Base-by-base conservation (phyloP, 2,329 filamentous ascomycete genomes). In the Dothiorella sarmentorum region DNA sequence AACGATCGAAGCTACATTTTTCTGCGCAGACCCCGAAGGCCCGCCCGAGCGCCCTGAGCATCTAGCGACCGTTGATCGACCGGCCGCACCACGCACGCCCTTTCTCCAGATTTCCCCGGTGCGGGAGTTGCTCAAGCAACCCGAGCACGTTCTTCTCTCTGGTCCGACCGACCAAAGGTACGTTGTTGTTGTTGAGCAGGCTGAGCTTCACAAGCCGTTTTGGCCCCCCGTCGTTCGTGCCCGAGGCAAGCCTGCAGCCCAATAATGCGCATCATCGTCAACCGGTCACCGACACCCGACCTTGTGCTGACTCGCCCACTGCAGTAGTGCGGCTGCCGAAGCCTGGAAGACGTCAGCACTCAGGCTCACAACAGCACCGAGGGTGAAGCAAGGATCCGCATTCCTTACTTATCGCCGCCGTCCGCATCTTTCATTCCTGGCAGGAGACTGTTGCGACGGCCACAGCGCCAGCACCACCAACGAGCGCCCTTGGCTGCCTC, bases 241-340 rank as follows among this genome's bases (percentile, higher is more conserved):
- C 55, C 55, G 55, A 58, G 43, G 55, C 15, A 20, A 15, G 43
- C 24, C 40, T 31, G 55, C 42, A 47, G 55, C 42, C 55, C 55
- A 58, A 58, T 58, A 33, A 58, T 58, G 42, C 55, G 43, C 55
- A 58, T 58, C 49, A 53, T 53, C 24, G 22, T 18, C 24, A 29
- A 58, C 55, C 55, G 55, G 55, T 58, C 43, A 57, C 44, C 31
- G 29, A 38, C 42, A 20, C 29, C 24, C 26, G 29, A 22, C n/a
- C n/a, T n/a, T n/a, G n/a, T 40, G 55, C 55, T 58, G 55, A 58
- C 55, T 47, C 49, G 55, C 43, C 49, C 43, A 58, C 55, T 58
- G 55, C 55, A 58, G 55, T 58, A 58, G 55, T 47, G 55, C 55
- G 55, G 55, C 55, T 58, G 38, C 44, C 11, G 44, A 35, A 49